These are phyloP conservation scores for Pseudoscleropodium purum DNA, from an alignment of 225 moss, liverwort and hornwort genomes.

Conservation along the genomic window DNA sequence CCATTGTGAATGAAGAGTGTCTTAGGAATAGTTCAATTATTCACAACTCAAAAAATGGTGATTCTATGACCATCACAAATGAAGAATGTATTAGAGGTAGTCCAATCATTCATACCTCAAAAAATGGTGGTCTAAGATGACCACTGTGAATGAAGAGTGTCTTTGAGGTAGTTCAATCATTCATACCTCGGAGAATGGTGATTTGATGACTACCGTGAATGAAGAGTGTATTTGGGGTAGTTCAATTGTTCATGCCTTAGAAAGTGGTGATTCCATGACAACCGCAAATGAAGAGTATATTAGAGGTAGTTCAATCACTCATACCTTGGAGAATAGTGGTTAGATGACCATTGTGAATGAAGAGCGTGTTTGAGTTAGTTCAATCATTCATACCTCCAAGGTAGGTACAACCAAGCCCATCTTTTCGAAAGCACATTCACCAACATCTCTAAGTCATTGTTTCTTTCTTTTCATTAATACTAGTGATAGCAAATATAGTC, in stretches of 20 bases:
- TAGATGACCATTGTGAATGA: too few species aligned
- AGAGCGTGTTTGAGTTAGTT: too few species aligned
- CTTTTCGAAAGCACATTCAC: rapidly evolving
- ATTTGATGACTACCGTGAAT: rapidly evolving
- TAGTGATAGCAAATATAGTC: rapidly evolving
- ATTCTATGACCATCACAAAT: background rate
- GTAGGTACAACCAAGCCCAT: too few species aligned
- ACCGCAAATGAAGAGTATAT: background rate
- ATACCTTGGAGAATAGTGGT: background rate
- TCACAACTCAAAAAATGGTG: background rate
- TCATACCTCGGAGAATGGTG: background rate
- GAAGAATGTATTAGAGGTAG: background rate
- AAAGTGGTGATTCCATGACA: too few species aligned
- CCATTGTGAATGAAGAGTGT: background rate
- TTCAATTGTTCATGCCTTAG: background rate
- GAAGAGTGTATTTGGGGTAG: background rate
- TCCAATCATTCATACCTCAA: background rate
- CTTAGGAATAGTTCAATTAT: background rate
- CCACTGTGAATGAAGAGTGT: background rate
- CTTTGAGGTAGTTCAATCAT: rapidly evolving
- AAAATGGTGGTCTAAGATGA: too few species aligned
- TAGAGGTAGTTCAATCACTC: rapidly evolving
- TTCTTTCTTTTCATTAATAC: background rate
- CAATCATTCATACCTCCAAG: too few species aligned
- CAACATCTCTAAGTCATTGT: background rate